phyloP scores from a whole-genome alignment of 2,329 filamentous ascomycete genomes.

The Arthrocladium fulminans region DNA sequence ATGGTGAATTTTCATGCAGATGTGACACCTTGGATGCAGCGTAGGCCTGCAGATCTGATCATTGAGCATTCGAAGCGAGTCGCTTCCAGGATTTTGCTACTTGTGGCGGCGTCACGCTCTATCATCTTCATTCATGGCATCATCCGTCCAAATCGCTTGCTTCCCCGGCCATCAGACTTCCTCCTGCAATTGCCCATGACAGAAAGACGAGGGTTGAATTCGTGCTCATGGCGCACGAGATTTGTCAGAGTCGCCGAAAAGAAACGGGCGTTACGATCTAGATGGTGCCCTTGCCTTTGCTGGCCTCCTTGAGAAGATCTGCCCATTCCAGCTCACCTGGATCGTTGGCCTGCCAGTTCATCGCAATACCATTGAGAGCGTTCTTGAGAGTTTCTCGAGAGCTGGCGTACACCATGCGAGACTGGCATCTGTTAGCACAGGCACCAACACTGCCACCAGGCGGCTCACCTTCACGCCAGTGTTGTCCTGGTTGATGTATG shows the following conservation, averaged over 20 bases:
- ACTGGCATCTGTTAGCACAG: slow-evolving; percentile 25
- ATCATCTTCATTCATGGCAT: neutral
- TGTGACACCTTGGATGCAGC: neutral
- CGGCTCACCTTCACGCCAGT: slow-evolving; percentile 23
- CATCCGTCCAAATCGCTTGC: neutral
- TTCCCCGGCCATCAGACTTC: neutral
- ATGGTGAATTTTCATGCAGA: no score
- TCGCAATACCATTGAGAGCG: slow-evolving; percentile 34
- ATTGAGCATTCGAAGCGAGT: neutral
- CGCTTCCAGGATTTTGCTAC: neutral
- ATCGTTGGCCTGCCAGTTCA: slow-evolving; percentile 28
- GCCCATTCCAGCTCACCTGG: slow-evolving; percentile 28
- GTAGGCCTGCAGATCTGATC: no score
- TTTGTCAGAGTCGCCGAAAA: no score
- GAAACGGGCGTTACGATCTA: slow-evolving; percentile 12
- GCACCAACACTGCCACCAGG: neutral
- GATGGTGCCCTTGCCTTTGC: slow-evolving; percentile 24
- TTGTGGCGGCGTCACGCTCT: neutral
- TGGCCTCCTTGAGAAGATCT: slow-evolving; percentile 27
- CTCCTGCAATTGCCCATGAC: neutral
- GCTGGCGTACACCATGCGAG: slow-evolving; percentile 44
- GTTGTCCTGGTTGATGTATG: slow-evolving; percentile 24
- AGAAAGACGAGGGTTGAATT: no score
- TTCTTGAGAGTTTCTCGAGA: slow-evolving; percentile 42
- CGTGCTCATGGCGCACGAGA: no score